Evolutionary conservation across 2,329 filamentous ascomycete genomes (phyloP).

Genomic region (Pyrenophora seminiperda): DNA sequence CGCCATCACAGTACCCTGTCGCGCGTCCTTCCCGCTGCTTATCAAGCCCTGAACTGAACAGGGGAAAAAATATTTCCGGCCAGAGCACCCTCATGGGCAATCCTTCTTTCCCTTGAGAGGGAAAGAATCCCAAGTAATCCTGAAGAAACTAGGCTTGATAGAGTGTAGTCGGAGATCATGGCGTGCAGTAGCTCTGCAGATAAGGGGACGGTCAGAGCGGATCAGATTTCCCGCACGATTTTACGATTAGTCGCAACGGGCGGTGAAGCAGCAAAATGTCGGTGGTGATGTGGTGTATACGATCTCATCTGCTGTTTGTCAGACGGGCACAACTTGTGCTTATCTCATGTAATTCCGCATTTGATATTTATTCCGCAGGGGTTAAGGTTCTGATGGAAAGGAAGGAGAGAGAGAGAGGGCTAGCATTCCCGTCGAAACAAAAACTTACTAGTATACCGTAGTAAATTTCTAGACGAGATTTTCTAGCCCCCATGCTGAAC

Average conservation of each 20-base stretch:
- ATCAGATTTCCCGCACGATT: neutral
- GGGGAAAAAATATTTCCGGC: no score
- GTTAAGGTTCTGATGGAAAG: no score
- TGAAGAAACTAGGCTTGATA: constrained; percentile 3
- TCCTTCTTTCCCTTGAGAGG: constrained; percentile 11
- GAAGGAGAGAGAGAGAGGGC: no score
- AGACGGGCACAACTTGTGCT: neutral
- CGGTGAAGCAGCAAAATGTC: constrained; percentile 15
- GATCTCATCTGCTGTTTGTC: neutral
- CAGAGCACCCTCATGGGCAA: no score
- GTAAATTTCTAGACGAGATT: no score
- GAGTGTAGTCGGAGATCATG: constrained; percentile 9
- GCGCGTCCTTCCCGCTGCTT: no score
- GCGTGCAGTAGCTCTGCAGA: constrained; percentile 21
- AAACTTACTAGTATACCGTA: no score
- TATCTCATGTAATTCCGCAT: neutral
- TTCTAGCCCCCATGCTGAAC: neutral
- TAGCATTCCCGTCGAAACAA: no score
- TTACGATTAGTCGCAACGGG: constrained; percentile 5
- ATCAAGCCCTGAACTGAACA: no score
- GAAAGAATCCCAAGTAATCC: constrained; percentile 1
- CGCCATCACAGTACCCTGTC: no score
- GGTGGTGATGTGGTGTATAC: constrained; percentile 2
- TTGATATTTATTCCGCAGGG: neutral
- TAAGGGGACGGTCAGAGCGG: constrained; percentile 15